These are phyloP conservation scores for Clarkia xantiana DNA, from an alignment of 345 rosid genomes.

Conservation along the genomic window DNA sequence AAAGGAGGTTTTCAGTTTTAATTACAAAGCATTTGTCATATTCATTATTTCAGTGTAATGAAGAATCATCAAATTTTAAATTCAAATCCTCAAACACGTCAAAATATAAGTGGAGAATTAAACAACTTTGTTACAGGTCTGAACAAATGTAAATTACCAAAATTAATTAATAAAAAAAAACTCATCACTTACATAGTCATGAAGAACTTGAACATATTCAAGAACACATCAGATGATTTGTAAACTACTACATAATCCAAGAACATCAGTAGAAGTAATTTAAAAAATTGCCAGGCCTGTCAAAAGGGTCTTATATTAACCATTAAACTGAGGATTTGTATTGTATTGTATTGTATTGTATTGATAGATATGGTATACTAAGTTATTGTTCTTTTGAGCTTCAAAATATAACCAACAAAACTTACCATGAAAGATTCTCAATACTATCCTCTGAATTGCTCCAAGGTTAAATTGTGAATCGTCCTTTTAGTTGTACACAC, in stretches of 20 bases:
- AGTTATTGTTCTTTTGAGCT: background rate
- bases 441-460: slow-evolving; percentile 58
- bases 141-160: background rate
- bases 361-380: too few species aligned
- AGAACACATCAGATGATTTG: too few species aligned
- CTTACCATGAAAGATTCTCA: slow-evolving; percentile 92
- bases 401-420: background rate
- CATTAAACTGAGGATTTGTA: background rate
- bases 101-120: too few species aligned
- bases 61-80: too few species aligned
- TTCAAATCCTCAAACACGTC: too few species aligned
- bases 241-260: slow-evolving; percentile 97
- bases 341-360: too few species aligned
- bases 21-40: too few species aligned
- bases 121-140: too few species aligned
- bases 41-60: too few species aligned
- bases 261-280: slow-evolving; percentile 75
- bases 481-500: slow-evolving; percentile 50
- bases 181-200: slow-evolving; percentile 62
- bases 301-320: slow-evolving; percentile 10
- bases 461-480: slow-evolving; percentile 85
- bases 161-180: slow-evolving; percentile 5
- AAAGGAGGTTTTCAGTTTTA: too few species aligned
- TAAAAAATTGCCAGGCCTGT: slow-evolving; percentile 97
- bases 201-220: slow-evolving; percentile 95